Percentiles rank a stretch among this genome's conserved stretches.
Conservation (phyloP, 208 protist genomes). For the Angomonas desouzai region DNA sequence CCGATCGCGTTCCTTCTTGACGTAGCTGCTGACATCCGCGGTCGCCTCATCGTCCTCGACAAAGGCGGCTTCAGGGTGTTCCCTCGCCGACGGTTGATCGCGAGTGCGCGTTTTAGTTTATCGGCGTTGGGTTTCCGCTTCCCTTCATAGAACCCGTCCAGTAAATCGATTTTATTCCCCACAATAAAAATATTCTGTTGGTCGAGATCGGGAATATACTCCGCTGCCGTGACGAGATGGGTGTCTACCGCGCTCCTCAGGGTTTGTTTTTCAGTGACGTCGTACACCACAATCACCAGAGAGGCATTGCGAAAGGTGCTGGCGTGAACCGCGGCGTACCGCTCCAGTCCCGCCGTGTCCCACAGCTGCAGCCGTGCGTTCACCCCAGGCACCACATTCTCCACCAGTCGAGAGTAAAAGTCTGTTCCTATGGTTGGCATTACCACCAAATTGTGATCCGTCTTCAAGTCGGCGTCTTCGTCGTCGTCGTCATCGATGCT, state of each 20-base stretch:
- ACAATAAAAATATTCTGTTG: slow-evolving; percentile 39
- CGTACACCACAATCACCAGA: slow-evolving; percentile 95
- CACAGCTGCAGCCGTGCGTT: slow-evolving; percentile 68
- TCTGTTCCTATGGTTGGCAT: slow-evolving; percentile 59
- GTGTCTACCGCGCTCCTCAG: slow-evolving; percentile 60
- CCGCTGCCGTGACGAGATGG: slow-evolving; percentile 25
- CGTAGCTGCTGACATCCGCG: slow-evolving; percentile 4
- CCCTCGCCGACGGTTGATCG: slow-evolving; percentile 11
- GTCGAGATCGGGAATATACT: slow-evolving; percentile 34
- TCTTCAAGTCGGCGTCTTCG: slow-evolving; percentile 14
- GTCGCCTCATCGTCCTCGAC: slow-evolving; percentile 15
- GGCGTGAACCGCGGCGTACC: slow-evolving; percentile 94
- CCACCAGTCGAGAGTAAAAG: slow-evolving; percentile 41
- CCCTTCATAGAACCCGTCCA: slow-evolving; percentile 6
- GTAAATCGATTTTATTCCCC: slow-evolving; percentile 50
- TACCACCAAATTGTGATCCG: slow-evolving; percentile 8
- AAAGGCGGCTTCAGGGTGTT: slow-evolving; percentile 20
- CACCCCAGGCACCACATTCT: slow-evolving; percentile 23
- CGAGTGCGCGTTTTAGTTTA: slow-evolving; percentile 11
- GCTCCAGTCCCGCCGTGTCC: slow-evolving; percentile 89
- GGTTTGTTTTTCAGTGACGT: slow-evolving; percentile 90
- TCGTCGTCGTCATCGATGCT: slow-evolving; percentile 16
- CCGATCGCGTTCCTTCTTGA: not conserved
- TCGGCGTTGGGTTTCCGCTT: slow-evolving; percentile 1
- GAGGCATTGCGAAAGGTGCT: slow-evolving; percentile 76